Evolutionary conservation across 805 yeast genomes (phyloP), one percentile per base, ranked within the genome.

Genomic region (Saccharomycopsis babjevae): DNA sequence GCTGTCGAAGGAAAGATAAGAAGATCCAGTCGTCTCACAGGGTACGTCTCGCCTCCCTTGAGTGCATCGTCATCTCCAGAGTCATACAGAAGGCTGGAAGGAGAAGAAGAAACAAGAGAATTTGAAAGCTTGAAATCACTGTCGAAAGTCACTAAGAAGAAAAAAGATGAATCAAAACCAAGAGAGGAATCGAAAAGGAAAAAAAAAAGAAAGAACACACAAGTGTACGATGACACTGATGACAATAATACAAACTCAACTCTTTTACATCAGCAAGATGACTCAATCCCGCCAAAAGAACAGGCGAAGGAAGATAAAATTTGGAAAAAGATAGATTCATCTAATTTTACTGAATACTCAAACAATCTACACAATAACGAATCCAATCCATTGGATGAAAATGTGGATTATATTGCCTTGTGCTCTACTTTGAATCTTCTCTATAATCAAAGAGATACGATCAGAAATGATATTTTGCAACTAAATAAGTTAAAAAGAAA

Each of bases 341-440:
- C 13, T 34, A 13, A 34, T 2, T 7, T 13, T 34, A 34, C 10
- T 10, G 15, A 34, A 7, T 8, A 13, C 38, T 2, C 4, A 10
- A 34, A 34, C 11, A 13, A 34, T 34, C 4, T 34, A 8, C 15
- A 34, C 10, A 13, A 10, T 8, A 2, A 13, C 38, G 10, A 7
- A 34, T 34, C 38, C 15, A 50, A 57, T 46, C 28, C 46, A 11
- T 18, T 57, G 15, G 56, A 57, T 22, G 28, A 25, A 20, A 64
- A 64, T 42, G 58, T 58, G 2, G 66, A 64, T 43, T 61, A 64
- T 50, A 58, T 64, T 2, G 32, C 62, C 7, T 58, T 64, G 11
- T 59, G 63, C 43, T 59, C 64, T 6, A 58, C 63, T n/a, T 50
- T 64, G 22, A 56, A 38, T 54, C 52, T 64, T 16, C 57, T 64